These are phyloP conservation scores for Penicillium odoratum DNA, from an alignment of 495 filamentous ascomycete genomes.

Conservation along the genomic window DNA sequence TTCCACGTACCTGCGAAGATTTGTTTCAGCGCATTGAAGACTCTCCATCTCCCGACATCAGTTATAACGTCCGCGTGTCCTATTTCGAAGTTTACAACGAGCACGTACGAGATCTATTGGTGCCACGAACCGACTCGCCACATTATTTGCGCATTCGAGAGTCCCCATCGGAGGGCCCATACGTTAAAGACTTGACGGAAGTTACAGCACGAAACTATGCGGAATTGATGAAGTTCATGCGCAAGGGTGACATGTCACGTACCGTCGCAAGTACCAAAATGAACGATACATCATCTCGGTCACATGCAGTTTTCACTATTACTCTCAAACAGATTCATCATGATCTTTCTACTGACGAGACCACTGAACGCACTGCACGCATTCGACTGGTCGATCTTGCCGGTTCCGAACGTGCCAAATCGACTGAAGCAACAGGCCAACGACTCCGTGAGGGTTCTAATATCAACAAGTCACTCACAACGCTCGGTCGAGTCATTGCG, in stretches of 20 bases:
- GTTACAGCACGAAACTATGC: constrained; percentile 77
- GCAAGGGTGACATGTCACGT: constrained; percentile 80
- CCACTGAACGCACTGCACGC: constrained; percentile 87
- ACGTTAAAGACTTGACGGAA: constrained; percentile 94
- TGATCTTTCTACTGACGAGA: constrained; percentile 90
- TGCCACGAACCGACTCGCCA: constrained; percentile 70
- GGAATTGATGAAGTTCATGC: constrained; percentile 90
- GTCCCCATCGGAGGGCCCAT: constrained; percentile 92
- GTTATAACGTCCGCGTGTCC: constrained; percentile 93
- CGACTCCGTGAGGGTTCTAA: constrained; percentile 92
- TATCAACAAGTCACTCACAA: constrained; percentile 98
- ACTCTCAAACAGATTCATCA: constrained; percentile 96
- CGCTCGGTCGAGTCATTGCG: constrained; percentile 94
- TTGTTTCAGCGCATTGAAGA: constrained; percentile 92
- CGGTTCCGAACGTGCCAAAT: constrained; percentile 91
- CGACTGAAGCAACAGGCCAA: constrained; percentile 89
- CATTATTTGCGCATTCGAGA: constrained; percentile 98
- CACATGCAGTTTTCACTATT: constrained; percentile 96
- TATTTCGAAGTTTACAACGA: constrained; percentile 99
- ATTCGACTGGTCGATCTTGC: constrained; percentile 96
- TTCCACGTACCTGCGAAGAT: constrained; percentile 95
- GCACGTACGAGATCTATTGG: constrained; percentile 92
- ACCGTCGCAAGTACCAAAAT: constrained; percentile 98
- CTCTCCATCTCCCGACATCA: constrained; percentile 81
- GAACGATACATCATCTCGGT: constrained; percentile 95